Evolutionary conservation across 768 basidiomycete genomes (phyloP), one percentile per base, ranked within the genome.

Genomic region (Brasilioporus rufonigricans): DNA sequence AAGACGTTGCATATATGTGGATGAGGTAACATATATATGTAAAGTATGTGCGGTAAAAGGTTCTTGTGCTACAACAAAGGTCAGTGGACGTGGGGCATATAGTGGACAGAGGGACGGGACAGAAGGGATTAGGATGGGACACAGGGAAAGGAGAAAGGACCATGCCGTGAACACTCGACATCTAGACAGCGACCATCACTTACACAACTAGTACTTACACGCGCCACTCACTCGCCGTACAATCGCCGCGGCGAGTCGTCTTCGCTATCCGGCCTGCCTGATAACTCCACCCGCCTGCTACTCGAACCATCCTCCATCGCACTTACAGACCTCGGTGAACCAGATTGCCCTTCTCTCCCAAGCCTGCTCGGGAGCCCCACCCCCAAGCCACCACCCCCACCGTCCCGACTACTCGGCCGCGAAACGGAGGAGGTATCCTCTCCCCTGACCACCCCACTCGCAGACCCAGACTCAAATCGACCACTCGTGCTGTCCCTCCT

Each of bases 241-340:
- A n/a, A 44, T 9, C 56, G 44, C 41, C 50, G 54, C 33, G 45
- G 50, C 14, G 60, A 56, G n/a, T 70, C 65, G 19, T 68, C 68
- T 36, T 65, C 65, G 1, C 59, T 65, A 48, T 77, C 75, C 64
- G 71, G 61, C 58, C 70, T 68, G 31, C 73, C 73, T 3, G 76
- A 65, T 13, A 76, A 67, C 53, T 77, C 77, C 44, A 52, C 71
- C 65, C 48, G 71, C 56, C 58, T 71, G 53, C 55, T 71, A 66
- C 58, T 50, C 11, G 60, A 56, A 18, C 48, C 55, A 1, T 39
- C 29, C 27, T 59, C 70, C 43, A 57, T 50, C 26, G 48, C 63
- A 29, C 70, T 62, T 48, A 57, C 63, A 18, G 72, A 72, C 36
- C 70, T 68, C 39, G 70, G 57, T 9, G 73, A 75, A 33, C 68